Evolutionary conservation across 2,329 filamentous ascomycete genomes (phyloP).

Genomic region (Sclerotinia borealis): DNA sequence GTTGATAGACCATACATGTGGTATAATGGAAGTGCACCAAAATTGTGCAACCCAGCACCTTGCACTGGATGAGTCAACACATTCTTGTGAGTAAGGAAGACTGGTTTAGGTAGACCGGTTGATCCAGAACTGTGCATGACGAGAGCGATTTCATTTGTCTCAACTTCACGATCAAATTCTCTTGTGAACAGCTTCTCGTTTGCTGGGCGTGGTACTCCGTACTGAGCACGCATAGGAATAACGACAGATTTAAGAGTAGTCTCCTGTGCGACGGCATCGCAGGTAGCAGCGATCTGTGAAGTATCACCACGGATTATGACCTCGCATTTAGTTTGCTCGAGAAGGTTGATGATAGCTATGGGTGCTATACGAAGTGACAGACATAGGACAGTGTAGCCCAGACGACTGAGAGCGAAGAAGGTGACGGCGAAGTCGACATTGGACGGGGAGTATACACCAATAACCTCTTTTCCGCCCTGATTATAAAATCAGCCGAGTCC

Average conservation of each 20-base stretch:
- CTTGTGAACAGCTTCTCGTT: slow-evolving; percentile 4
- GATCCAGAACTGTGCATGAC: slow-evolving; percentile 39
- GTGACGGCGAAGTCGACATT: slow-evolving; percentile 45
- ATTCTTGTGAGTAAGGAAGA: slow-evolving; percentile 49
- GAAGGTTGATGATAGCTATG: slow-evolving; percentile 42
- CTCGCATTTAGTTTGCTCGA: slow-evolving; percentile 35
- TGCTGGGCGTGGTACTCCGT: slow-evolving; percentile 5
- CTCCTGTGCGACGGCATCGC: slow-evolving; percentile 4
- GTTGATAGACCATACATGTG: slow-evolving; percentile 54
- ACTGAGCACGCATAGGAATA: slow-evolving; percentile 13
- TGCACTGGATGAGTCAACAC: slow-evolving; percentile 39
- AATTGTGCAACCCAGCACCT: slow-evolving; percentile 37
- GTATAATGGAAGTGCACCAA: slow-evolving; percentile 52
- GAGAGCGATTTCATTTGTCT: slow-evolving; percentile 11
- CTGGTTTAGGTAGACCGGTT: slow-evolving; percentile 56
- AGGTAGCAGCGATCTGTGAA: slow-evolving; percentile 1
- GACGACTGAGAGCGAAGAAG: slow-evolving; percentile 44
- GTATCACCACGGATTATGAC: slow-evolving; percentile 16
- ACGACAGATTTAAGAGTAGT: slow-evolving; percentile 7
- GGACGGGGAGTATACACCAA: slow-evolving; percentile 26
- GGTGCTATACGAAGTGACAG: slow-evolving; percentile 48
- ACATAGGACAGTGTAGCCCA: slow-evolving; percentile 48
- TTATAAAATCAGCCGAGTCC: background rate
- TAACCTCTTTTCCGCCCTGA: slow-evolving; percentile 12
- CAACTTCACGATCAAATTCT: slow-evolving; percentile 9